Percentiles rank a stretch among this genome's conserved stretches.
Evolutionary conservation across 2,329 filamentous ascomycete species (phyloP).

Genomic region (Neonectria ditissima): DNA sequence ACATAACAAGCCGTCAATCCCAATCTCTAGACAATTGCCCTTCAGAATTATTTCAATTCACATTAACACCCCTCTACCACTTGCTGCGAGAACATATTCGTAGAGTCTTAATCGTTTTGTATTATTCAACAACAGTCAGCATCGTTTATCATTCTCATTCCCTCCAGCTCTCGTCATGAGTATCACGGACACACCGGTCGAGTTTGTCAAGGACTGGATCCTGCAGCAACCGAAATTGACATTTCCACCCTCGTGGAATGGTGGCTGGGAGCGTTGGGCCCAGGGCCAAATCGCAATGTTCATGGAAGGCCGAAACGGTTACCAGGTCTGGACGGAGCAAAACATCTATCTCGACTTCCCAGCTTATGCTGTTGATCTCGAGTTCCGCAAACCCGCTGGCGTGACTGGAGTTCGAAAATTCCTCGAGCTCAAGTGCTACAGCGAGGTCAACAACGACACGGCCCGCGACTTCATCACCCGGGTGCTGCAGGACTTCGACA

Average conservation of each 20-base stretch:
- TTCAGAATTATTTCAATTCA: not conserved
- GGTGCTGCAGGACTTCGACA: not conserved
- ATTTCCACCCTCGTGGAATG: not conserved
- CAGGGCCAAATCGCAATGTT: not conserved
- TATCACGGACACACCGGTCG: not conserved
- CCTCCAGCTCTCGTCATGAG: not conserved
- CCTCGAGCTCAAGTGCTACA: not conserved
- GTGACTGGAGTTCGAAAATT: not conserved
- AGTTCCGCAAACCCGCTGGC: not conserved
- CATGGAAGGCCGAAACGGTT: not conserved
- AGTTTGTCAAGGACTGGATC: not conserved
- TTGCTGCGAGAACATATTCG: not conserved
- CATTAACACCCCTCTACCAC: not conserved
- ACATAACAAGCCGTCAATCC: too few species aligned
- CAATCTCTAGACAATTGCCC: too few species aligned
- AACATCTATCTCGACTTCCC: not conserved
- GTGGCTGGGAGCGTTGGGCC: not conserved
- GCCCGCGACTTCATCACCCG: not conserved
- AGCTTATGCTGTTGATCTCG: not conserved
- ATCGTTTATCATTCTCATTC: not conserved
- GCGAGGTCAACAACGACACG: not conserved
- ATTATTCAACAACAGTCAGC: not conserved
- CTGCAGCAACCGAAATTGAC: not conserved
- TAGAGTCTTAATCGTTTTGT: too few species aligned
- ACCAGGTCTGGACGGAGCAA: not conserved